Conservation (phyloP, 2,329 filamentous ascomycete genomes). For the Aspergillus fischeri region DNA sequence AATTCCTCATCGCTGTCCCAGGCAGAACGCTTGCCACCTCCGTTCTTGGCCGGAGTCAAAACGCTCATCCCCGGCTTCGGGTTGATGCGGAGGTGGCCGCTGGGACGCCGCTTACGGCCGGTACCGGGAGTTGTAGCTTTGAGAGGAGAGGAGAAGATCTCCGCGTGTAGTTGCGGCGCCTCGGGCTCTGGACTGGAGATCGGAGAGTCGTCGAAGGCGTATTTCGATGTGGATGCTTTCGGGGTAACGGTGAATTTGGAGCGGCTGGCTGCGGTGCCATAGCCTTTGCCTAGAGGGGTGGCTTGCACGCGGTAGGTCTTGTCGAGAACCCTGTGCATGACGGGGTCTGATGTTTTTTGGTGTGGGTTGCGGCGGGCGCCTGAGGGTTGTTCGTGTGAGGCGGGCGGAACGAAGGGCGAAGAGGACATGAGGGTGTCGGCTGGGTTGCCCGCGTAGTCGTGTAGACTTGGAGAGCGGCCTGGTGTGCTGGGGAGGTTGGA, state of each 20-base stretch:
- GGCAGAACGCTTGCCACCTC: constrained; percentile 35
- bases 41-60: constrained; percentile 62
- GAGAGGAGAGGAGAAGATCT: constrained; percentile 76
- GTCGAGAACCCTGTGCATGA: constrained; percentile 88
- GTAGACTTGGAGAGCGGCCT: constrained; percentile 18
- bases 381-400: constrained; percentile 41
- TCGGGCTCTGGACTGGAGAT: constrained; percentile 73
- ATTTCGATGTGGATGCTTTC: constrained; percentile 24
- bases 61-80: constrained; percentile 79
- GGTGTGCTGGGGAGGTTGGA: constrained; percentile 35
- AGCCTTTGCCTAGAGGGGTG: constrained; percentile 67
- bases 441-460: constrained; percentile 43
- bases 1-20: constrained; percentile 75
- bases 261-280: constrained; percentile 19
- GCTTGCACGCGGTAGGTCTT: constrained; percentile 93
- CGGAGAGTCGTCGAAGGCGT: constrained; percentile 46
- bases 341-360: constrained; percentile 56
- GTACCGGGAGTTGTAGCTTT: constrained; percentile 39
- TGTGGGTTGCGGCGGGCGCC: constrained; percentile 35
- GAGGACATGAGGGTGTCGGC: constrained; percentile 58
- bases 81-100: constrained; percentile 40
- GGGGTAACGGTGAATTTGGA: constrained; percentile 33
- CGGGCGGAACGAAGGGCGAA: constrained; percentile 52
- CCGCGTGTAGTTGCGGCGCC: constrained; percentile 76
- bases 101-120: constrained; percentile 42